phyloP scores from a whole-genome alignment of 2,329 filamentous ascomycete genomes.

The Colletotrichum sp. region DNA sequence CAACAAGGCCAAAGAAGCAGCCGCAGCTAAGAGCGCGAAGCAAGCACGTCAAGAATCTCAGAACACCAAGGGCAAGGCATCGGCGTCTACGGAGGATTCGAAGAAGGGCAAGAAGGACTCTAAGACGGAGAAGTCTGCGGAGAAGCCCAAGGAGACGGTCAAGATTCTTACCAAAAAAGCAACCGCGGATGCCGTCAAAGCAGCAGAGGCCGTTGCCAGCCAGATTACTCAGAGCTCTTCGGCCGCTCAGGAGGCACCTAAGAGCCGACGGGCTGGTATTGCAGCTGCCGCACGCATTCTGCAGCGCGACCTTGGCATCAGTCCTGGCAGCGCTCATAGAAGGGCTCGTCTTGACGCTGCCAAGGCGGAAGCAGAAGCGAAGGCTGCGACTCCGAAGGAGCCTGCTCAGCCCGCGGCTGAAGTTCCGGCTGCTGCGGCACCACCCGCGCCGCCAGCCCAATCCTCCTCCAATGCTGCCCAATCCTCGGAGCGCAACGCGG shows the following conservation, averaged over 20 bases:
- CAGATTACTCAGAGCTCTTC: constrained; percentile 40
- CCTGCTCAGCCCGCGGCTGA: constrained; percentile 22
- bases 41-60: constrained; percentile 60
- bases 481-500: constrained; percentile 4
- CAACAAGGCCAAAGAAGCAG: constrained; percentile 65
- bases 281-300: constrained; percentile 68
- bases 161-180: constrained; percentile 68
- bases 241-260: constrained; percentile 44
- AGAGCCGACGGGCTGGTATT: constrained; percentile 65
- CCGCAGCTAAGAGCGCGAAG: constrained; percentile 60
- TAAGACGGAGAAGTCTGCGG: constrained; percentile 54
- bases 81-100: constrained; percentile 45
- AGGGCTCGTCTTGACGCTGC: constrained; percentile 64
- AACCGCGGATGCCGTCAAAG: constrained; percentile 52
- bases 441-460: constrained; percentile 2
- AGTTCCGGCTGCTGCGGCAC: constrained; percentile 22
- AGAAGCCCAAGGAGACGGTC: constrained; percentile 62
- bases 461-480: neutral
- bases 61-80: constrained; percentile 51
- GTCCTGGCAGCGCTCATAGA: constrained; percentile 66
- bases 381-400: constrained; percentile 39
- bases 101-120: constrained; percentile 66
- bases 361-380: constrained; percentile 57
- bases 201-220: constrained; percentile 46
- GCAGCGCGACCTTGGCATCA: constrained; percentile 70